Evolutionary conservation across 768 basidiomycete species (phyloP).

Genomic region (Trametopsis cervina): DNA sequence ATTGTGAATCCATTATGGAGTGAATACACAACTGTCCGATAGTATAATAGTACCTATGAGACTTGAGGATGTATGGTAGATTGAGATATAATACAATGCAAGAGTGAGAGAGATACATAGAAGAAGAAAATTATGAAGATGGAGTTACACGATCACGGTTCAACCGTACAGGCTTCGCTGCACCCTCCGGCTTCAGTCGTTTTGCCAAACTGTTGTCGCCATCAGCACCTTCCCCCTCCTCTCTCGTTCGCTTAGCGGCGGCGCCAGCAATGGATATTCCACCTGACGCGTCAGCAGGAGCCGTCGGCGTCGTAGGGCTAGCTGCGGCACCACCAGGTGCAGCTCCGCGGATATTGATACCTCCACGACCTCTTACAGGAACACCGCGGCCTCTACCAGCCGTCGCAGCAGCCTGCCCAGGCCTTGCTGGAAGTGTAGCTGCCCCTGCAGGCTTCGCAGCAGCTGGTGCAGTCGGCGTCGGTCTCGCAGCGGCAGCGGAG

Average conservation of each 20-base stretch:
- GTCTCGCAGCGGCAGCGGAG: slow-evolving; percentile 7
- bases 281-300: slow-evolving; percentile 21
- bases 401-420: slow-evolving; percentile 22
- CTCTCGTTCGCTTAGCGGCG: slow-evolving; percentile 56
- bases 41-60: too few relatives aligned
- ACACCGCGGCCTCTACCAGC: slow-evolving; percentile 25
- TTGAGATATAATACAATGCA: slow-evolving; percentile 1
- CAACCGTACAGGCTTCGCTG: slow-evolving; percentile 20
- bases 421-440: slow-evolving; percentile 17
- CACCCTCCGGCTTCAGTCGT: slow-evolving; percentile 46
- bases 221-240: slow-evolving; percentile 35
- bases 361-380: slow-evolving; percentile 5
- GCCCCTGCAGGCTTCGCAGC: slow-evolving; percentile 17
- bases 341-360: slow-evolving; percentile 21
- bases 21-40: too few relatives aligned
- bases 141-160: slow-evolving; percentile 20
- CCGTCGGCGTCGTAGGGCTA: slow-evolving; percentile 22
- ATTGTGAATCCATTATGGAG: too few relatives aligned
- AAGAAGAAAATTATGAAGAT: slow-evolving; percentile 9
- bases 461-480: slow-evolving; percentile 12
- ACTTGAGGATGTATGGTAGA: background rate
- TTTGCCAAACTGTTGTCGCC: slow-evolving; percentile 58
- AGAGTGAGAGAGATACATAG: background rate
- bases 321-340: slow-evolving; percentile 14
- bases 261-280: slow-evolving; percentile 60